Conservation (phyloP, 495 filamentous ascomycete genomes). For the Entonaema liquescens region DNA sequence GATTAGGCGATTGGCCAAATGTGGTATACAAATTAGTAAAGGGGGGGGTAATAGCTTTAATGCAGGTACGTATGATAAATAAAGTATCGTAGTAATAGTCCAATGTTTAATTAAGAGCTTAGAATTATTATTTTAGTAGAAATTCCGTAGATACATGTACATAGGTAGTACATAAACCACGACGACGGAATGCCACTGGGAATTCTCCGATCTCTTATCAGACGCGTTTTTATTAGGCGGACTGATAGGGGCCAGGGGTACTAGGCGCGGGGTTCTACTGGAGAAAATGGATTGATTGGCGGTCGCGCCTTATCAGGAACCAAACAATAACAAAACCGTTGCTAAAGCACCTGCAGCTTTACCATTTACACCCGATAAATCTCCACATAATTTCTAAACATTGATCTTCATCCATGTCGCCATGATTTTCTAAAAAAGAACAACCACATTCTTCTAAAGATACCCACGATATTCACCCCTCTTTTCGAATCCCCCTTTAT, state of each 20-base stretch:
- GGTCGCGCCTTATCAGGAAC: slow-evolving; percentile 25
- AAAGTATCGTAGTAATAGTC: neutral
- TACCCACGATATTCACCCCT: slow-evolving; percentile 23
- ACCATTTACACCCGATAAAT: neutral
- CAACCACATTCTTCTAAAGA: slow-evolving; percentile 4
- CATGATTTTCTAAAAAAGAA: neutral
- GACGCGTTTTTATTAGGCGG: slow-evolving; percentile 30
- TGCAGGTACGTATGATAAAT: neutral
- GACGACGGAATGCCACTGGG: slow-evolving; percentile 7
- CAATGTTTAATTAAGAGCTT: neutral
- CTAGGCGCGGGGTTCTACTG: slow-evolving; percentile 19
- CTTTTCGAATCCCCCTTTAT: neutral
- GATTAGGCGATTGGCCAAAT: neutral
- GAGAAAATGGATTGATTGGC: slow-evolving; percentile 17
- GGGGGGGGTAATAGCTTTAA: neutral
- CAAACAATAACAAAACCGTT: slow-evolving; percentile 56
- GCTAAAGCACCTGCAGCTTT: slow-evolving; percentile 45
- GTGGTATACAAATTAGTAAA: neutral
- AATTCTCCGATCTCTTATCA: slow-evolving; percentile 8
- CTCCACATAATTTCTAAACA: neutral
- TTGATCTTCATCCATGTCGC: neutral
- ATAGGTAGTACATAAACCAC: neutral
- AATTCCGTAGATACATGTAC: neutral
- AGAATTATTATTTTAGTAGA: neutral
- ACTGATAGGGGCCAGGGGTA: neutral